Percentiles rank a stretch among this genome's conserved stretches.
These are phyloP conservation scores for Ochromonadaceae sp. DNA, from an alignment of 352 stramenopile genomes.

Conservation along the genomic window DNA sequence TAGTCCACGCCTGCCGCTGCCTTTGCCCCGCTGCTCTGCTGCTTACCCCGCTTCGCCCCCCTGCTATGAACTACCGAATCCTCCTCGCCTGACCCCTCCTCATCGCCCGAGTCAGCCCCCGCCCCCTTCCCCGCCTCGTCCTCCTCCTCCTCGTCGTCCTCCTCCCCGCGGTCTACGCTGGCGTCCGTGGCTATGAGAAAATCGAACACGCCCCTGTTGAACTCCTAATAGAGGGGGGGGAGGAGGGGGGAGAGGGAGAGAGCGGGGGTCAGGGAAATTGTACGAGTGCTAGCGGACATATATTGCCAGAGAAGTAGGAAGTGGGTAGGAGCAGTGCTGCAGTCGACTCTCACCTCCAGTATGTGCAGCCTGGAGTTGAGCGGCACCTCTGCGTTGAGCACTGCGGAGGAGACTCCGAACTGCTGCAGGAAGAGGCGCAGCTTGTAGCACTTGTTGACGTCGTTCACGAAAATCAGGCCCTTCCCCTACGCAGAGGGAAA, in stretches of 20 bases:
- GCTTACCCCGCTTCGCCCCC: slow-evolving; percentile 15
- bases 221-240: slow-evolving; percentile 37
- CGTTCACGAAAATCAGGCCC: slow-evolving; percentile 97
- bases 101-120: slow-evolving; percentile 34
- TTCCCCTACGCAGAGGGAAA: slow-evolving; percentile 57
- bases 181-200: slow-evolving; percentile 97
- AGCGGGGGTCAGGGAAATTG: not conserved
- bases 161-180: slow-evolving; percentile 67
- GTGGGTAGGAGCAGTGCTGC: no score
- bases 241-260: not conserved
- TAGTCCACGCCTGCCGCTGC: slow-evolving; percentile 46
- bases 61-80: slow-evolving; percentile 33
- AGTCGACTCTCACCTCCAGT: slow-evolving; percentile 44
- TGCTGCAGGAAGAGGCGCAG: slow-evolving; percentile 98
- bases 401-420: slow-evolving; percentile 91
- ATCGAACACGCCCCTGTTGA: slow-evolving; percentile 86
- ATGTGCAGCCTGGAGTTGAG: slow-evolving; percentile 93
- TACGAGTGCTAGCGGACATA: not conserved
- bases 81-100: slow-evolving; percentile 34
- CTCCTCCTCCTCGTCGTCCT: slow-evolving; percentile 45
- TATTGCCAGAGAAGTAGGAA: slow-evolving; percentile 4
- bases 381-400: slow-evolving; percentile 96
- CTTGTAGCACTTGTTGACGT: slow-evolving; percentile 75
- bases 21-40: slow-evolving; percentile 22
- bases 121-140: slow-evolving; percentile 37